Base-by-base conservation (phyloP, 805 yeast species). In the Yamadazyma kitorensis region DNA sequence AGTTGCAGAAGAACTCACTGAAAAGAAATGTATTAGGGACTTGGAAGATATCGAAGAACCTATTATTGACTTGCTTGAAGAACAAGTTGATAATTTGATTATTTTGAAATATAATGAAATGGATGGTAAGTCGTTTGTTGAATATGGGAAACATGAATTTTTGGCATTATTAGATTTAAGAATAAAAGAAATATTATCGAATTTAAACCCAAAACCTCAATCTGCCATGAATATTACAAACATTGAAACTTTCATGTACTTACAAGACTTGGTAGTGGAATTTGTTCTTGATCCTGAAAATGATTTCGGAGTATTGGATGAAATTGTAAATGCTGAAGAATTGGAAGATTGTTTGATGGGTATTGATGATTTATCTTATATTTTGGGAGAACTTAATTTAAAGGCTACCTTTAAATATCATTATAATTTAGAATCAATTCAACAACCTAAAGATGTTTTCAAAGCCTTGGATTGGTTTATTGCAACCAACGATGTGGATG, bases 61-160 rank as follows among this genome's bases (percentile, higher is more conserved):
- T 10, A 10, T 7, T 19, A 7, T 7, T 19, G 6, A 19, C 10
- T 19, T 19, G 22, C 9, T 7, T 19, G 22, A 19, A 19, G 22
- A 19, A 19, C 9, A 7, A 6, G 22, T 10, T 19, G 22, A 6
- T 6, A 7, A 55, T 27, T 37, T 57, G 29, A 35, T 36, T 13
- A 36, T 48, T n/a, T 39, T 56, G n/a, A 36, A 39, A 22, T 37
- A 29, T 5, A 52, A 49, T 33, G 54, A 48, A 32, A 33, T 51
- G 19, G 37, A 40, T 17, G 24, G 27, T 4, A 21, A 34, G n/a
- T 13, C 31, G 3, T 49, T 29, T 27, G 34, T 18, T 3, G 27
- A 37, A 14, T 29, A 36, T 15, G 11, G 37, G 4, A 24, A 44
- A 3, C 36, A 33, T 2, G 47, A 52, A 9, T 36, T 56, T n/a